Evolutionary conservation across 208 protist genomes (phyloP).

Genomic region (Herpetomonas muscarum): DNA sequence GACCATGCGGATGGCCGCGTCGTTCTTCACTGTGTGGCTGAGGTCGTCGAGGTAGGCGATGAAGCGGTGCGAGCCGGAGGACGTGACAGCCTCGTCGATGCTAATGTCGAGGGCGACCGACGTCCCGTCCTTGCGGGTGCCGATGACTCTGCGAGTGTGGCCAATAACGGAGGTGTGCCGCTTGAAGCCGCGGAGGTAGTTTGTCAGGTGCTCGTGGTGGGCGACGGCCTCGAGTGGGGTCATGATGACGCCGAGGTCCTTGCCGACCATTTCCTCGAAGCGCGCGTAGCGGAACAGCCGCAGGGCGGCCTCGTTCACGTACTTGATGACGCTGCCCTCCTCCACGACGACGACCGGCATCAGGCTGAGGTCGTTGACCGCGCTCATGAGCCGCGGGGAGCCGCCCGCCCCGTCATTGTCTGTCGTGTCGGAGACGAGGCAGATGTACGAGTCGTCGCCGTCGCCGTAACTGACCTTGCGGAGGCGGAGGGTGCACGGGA

Average conservation of each 20-base stretch:
- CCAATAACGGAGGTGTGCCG: slow-evolving; percentile 11
- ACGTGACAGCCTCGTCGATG: slow-evolving; percentile 6
- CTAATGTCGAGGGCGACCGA: slow-evolving; percentile 6
- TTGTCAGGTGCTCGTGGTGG: slow-evolving; percentile 13
- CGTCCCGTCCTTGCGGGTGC: slow-evolving; percentile 5
- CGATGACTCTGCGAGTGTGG: slow-evolving; percentile 10
- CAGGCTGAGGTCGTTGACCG: background rate
- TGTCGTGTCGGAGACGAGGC: background rate
- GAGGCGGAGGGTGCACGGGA: slow-evolving; percentile 5
- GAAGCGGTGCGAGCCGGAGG: background rate
- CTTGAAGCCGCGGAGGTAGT: slow-evolving; percentile 11
- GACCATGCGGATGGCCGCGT: slow-evolving; percentile 4
- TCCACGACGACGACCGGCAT: slow-evolving; percentile 5
- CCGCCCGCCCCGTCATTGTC: background rate
- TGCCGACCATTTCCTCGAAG: slow-evolving; percentile 10
- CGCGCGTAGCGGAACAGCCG: slow-evolving; percentile 16
- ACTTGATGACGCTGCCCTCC: slow-evolving; percentile 6
- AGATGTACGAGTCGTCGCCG: slow-evolving; percentile 5
- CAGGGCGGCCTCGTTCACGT: slow-evolving; percentile 6
- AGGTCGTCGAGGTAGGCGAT: slow-evolving; percentile 20
- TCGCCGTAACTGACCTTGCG: background rate
- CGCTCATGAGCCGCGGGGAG: background rate
- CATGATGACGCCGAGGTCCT: slow-evolving; percentile 22
- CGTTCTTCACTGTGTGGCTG: slow-evolving; percentile 9
- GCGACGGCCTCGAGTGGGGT: background rate